Base-by-base conservation (phyloP, 768 basidiomycete genomes). In the Podaxis pistillaris region DNA sequence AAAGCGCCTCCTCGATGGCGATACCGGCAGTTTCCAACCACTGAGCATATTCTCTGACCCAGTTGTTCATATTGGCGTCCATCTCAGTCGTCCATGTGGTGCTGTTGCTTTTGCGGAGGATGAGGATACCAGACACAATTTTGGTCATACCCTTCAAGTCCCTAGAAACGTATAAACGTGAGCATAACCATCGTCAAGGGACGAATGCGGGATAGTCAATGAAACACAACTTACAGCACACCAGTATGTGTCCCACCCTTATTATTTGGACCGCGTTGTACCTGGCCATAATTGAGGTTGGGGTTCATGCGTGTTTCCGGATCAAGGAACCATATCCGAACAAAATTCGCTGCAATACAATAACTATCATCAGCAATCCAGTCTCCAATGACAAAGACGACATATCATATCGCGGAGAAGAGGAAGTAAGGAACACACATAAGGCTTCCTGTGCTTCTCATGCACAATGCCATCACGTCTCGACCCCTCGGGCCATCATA, bases 251-350 rank as follows among this genome's bases (percentile, higher is more conserved):
- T 77, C 53, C 82, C 82, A 47, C 66, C 57, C 65, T 76, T 72
- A 15, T 76, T 75, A 56, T 63, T 65, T 12, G 79, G 78, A 46
- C 79, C 80, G 7, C 80, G 73, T 59, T 76, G 55, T 71, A 86
- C 79, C 65, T 87, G 86, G 0, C 76, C 80, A 68, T 80, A 90
- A 62, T 86, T 78, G 46, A 90, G 71, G 66, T 86, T 84, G 0
- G 87, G 87, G 58, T 85, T 87, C 87, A 90, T 89, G 40, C 66
- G 73, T 0, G 87, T 89, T 3, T 71, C 74, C 1, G 69, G 65
- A 64, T 87, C 76, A n/a, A 88, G 64, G 75, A 89, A 90, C 84
- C 86, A 88, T 0, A 82, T 77, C 19, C 79, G 69, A 62, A 89
- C 69, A 69, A 78, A 85, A 4, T 70, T 68, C 3, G 78, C 84